A percentile compares a stretch with the other conserved stretches of the same genome.
phyloP scores from a whole-genome alignment of 2,329 filamentous ascomycete species.

The Helminthosporium solani region DNA sequence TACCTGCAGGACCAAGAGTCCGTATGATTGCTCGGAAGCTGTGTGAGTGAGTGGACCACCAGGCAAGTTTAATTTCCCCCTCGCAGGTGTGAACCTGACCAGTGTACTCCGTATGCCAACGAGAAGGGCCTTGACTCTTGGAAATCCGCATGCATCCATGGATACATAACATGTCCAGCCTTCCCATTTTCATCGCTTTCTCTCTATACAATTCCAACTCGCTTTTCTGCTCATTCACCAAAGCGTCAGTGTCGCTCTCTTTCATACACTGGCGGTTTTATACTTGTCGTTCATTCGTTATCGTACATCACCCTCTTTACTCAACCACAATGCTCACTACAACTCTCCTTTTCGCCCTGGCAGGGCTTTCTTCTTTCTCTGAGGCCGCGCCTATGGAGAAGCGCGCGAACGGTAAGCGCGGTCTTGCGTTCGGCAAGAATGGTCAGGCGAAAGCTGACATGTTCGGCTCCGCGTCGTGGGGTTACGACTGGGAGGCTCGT shows the following conservation, averaged over 20 bases:
- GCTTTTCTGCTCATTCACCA: neutral
- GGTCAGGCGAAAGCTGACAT: slow-evolving; percentile 20
- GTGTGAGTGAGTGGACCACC: neutral
- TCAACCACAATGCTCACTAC: slow-evolving; percentile 19
- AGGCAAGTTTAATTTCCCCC: neutral
- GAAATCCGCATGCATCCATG: neutral
- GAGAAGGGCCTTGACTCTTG: neutral
- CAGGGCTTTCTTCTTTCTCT: slow-evolving; percentile 29
- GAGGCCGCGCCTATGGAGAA: slow-evolving; percentile 27
- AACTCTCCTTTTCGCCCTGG: slow-evolving; percentile 28
- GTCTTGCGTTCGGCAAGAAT: slow-evolving; percentile 28
- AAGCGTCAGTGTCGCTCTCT: neutral
- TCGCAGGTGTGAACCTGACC: neutral
- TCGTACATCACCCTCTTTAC: slow-evolving; percentile 5
- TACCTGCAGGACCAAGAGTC: neutral
- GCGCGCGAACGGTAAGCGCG: slow-evolving; percentile 30
- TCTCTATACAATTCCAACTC: neutral
- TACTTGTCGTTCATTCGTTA: slow-evolving; percentile 10
- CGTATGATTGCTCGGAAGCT: neutral
- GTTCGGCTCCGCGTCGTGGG: slow-evolving; percentile 51
- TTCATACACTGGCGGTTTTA: slow-evolving; percentile 1
- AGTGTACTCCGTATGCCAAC: no score
- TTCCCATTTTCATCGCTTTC: neutral
- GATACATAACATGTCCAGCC: neutral
- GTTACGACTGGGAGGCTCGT: slow-evolving; percentile 64